Conservation (phyloP, 1,139 yeast species). For the Lodderomyces pseudojiufengensis region DNA sequence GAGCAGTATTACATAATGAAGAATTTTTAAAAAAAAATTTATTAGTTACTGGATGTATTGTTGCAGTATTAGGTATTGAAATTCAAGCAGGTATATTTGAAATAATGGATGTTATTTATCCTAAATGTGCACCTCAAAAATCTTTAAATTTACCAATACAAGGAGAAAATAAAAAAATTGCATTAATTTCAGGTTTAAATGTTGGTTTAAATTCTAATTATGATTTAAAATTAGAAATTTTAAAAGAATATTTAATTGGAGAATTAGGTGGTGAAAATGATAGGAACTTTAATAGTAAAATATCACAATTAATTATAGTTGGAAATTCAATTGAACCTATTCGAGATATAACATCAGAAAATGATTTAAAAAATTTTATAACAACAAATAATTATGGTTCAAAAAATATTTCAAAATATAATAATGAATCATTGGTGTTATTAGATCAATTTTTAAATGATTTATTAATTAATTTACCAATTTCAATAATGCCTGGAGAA, state of each 20-base stretch:
- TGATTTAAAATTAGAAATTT: slow-evolving; percentile 51
- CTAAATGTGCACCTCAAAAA: slow-evolving; percentile 58
- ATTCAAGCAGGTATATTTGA: slow-evolving; percentile 80
- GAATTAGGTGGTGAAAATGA: slow-evolving; percentile 46
- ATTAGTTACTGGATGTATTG: slow-evolving; percentile 82
- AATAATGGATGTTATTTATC: slow-evolving; percentile 74
- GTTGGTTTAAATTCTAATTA: slow-evolving; percentile 42
- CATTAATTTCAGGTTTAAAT: slow-evolving; percentile 72
- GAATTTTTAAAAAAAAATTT: slow-evolving; percentile 42
- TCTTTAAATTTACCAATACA: slow-evolving; percentile 19
- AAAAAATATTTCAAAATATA: slow-evolving; percentile 48
- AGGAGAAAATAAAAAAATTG: slow-evolving; percentile 29
- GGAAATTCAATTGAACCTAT: slow-evolving; percentile 66
- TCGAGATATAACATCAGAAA: slow-evolving; percentile 16
- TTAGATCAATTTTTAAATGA: slow-evolving; percentile 61
- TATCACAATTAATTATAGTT: slow-evolving; percentile 61
- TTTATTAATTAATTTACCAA: slow-evolving; percentile 57
- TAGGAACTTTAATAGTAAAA: slow-evolving; percentile 23
- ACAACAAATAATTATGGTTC: slow-evolving; percentile 49
- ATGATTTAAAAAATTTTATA: slow-evolving; percentile 25
- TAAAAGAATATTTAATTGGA: slow-evolving; percentile 72
- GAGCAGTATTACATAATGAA: slow-evolving; percentile 72
- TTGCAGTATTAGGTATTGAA: slow-evolving; percentile 86
- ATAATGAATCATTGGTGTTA: slow-evolving; percentile 34
- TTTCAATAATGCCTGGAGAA: slow-evolving; percentile 80